A percentile compares a stretch with the other conserved stretches of the same genome.
phyloP scores from a whole-genome alignment of 2,329 filamentous ascomycete species.

The Claviceps capensis region DNA sequence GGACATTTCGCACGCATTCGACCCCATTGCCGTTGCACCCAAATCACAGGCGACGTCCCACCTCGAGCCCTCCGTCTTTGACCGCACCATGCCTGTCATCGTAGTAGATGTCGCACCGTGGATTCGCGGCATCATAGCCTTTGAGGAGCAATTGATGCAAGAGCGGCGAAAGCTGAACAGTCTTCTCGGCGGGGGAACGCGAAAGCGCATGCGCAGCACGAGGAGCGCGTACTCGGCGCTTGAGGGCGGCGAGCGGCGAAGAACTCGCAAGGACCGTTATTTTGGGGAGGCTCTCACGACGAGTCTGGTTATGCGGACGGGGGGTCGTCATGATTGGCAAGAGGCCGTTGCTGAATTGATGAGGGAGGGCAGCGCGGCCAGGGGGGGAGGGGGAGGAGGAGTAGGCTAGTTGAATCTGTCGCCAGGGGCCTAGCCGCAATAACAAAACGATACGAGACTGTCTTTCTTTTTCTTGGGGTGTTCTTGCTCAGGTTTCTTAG shows the following conservation, averaged over 20 bases:
- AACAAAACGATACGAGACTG: too few species aligned
- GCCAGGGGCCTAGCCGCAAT: too few species aligned
- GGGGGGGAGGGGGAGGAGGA: background rate
- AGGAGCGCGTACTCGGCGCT: constrained; percentile 62
- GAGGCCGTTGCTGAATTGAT: constrained; percentile 11
- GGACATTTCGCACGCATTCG: constrained; percentile 46
- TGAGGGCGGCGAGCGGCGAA: constrained; percentile 56
- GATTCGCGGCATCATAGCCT: constrained; percentile 70
- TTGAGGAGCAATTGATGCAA: constrained; percentile 57
- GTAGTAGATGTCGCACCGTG: constrained; percentile 75
- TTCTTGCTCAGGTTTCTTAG: too few species aligned
- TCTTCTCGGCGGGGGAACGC: constrained; percentile 41
- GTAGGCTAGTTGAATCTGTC: too few species aligned
- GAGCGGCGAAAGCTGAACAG: constrained; percentile 50
- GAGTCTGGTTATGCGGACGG: constrained; percentile 49
- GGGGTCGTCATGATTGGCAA: constrained; percentile 30
- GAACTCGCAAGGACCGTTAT: constrained; percentile 57
- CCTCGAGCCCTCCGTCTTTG: constrained; percentile 61
- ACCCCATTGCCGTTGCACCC: constrained; percentile 41
- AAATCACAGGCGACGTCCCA: constrained; percentile 23
- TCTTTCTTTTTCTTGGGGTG: too few species aligned
- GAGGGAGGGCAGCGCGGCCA: constrained; percentile 9
- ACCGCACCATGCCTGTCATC: constrained; percentile 53
- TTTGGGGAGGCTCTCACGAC: constrained; percentile 51
- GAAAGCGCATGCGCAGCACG: constrained; percentile 51